Conservation (phyloP, 164 flowering plant genomes). For the Santalum album region DNA sequence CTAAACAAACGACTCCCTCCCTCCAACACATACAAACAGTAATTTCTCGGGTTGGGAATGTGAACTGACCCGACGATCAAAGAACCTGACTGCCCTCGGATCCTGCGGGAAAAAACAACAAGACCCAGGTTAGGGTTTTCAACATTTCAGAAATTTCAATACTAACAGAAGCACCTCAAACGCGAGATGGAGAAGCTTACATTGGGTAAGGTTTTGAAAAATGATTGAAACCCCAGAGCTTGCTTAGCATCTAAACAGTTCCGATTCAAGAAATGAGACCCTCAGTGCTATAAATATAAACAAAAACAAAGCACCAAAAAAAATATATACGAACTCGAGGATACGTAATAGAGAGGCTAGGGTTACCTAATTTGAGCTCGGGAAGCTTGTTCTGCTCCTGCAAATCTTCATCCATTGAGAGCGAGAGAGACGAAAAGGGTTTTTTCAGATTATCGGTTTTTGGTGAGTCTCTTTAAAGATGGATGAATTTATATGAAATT, state of each 20-base stretch:
- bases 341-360: neutral
- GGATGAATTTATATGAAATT: too few species aligned
- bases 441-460: too few species aligned
- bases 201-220: slow-evolving; percentile 75
- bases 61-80: slow-evolving; percentile 81
- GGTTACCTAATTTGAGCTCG: slow-evolving; percentile 76
- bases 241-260: slow-evolving; percentile 69
- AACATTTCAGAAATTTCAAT: neutral
- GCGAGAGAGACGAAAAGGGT: neutral
- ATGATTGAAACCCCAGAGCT: slow-evolving; percentile 93
- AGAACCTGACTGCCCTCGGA: slow-evolving; percentile 76
- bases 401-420: slow-evolving; percentile 40
- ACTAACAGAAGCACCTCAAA: neutral
- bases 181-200: slow-evolving; percentile 26
- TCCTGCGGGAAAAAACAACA: slow-evolving; percentile 40
- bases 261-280: neutral
- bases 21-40: neutral
- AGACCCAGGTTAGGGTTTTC: neutral
- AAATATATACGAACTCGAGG: slow-evolving; percentile 9
- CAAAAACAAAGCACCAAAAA: neutral
- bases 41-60: neutral
- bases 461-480: too few species aligned
- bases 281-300: neutral
- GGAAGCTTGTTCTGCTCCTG: slow-evolving; percentile 76
- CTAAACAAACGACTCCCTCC: too few species aligned